phyloP scores from a whole-genome alignment of 352 stramenopile species.

The Pythium brassicae region DNA sequence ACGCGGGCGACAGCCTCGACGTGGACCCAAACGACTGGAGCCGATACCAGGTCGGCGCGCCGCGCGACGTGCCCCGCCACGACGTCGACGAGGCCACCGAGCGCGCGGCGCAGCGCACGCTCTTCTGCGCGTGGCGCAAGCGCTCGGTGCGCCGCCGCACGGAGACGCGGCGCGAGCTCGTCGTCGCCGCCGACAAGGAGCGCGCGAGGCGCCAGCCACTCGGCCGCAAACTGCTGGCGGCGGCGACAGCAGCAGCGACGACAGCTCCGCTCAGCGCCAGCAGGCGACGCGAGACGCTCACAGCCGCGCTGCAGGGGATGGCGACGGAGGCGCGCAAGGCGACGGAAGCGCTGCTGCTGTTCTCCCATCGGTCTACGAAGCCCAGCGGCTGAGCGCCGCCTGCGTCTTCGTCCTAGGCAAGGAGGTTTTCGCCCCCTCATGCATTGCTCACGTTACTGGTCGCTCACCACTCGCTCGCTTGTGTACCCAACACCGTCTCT shows the following conservation, averaged over 20 bases:
- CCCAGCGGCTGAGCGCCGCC: not conserved
- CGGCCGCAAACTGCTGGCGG: not conserved
- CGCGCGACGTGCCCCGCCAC: constrained; percentile 32
- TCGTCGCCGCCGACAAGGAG: constrained; percentile 26
- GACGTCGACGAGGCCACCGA: constrained; percentile 51
- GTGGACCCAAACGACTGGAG: constrained; percentile 65
- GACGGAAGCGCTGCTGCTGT: not conserved
- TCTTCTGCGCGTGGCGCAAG: constrained; percentile 52
- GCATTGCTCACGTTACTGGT: not conserved
- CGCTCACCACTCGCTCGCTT: not conserved
- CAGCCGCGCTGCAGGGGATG: not conserved
- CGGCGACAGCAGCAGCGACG: too few relatives aligned
- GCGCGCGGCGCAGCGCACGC: constrained; percentile 39
- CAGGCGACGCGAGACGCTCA: not conserved
- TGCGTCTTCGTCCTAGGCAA: not conserved
- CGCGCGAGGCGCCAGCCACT: not conserved
- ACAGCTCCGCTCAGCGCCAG: not conserved
- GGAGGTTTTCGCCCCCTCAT: not conserved
- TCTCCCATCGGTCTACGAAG: not conserved
- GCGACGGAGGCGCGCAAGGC: not conserved
- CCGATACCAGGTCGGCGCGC: constrained; percentile 45
- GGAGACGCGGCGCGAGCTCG: constrained; percentile 27
- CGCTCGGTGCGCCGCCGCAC: constrained; percentile 35
- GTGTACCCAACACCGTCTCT: not conserved
- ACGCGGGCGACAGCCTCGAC: constrained; percentile 27